Evolutionary conservation across 2,329 filamentous ascomycete genomes (phyloP).

Genomic region (Blumeriella jaapii): DNA sequence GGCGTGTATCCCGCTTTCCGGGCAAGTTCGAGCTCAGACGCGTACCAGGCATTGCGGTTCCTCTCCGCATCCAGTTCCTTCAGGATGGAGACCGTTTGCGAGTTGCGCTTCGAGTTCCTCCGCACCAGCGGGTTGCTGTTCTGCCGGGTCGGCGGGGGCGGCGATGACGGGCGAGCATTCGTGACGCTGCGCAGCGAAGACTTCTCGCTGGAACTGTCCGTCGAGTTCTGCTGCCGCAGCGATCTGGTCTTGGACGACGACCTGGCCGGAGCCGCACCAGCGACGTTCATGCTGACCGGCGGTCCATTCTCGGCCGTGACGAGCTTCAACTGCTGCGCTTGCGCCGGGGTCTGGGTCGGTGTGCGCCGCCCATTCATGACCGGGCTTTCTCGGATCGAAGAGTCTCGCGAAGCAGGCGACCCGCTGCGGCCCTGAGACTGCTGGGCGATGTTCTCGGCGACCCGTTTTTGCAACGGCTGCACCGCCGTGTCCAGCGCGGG

Average conservation of each 20-base stretch:
- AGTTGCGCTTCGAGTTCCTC: conserved; percentile 47
- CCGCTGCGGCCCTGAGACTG: conserved; percentile 24
- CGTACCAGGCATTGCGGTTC: conserved; percentile 92
- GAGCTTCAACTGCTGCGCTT: too few species aligned
- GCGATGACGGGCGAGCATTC: conserved; percentile 39
- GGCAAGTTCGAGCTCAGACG: conserved; percentile 84
- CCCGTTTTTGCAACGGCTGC: conserved; percentile 30
- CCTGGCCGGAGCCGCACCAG: conserved; percentile 19
- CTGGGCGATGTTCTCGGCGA: conserved; percentile 35
- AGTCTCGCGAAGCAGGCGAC: conserved; percentile 29
- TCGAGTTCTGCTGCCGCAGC: conserved; percentile 49
- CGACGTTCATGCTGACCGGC: conserved; percentile 17
- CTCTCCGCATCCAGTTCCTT: conserved; percentile 80
- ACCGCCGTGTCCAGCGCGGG: conserved; percentile 24
- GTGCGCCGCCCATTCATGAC: conserved; percentile 51
- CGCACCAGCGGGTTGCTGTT: conserved; percentile 47
- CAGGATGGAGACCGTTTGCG: conserved; percentile 54
- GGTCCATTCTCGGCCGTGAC: conserved; percentile 18
- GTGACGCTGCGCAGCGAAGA: conserved; percentile 34
- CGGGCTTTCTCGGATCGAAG: conserved; percentile 38
- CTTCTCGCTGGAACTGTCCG: conserved; percentile 54
- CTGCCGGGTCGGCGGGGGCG: conserved; percentile 46
- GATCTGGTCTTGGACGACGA: conserved; percentile 41
- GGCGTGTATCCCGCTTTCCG: conserved; percentile 79
- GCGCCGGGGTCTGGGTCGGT: conserved; percentile 42